Percentiles rank a stretch among this genome's conserved stretches.
These are phyloP conservation scores for Botrytis aclada DNA, from an alignment of 2,329 filamentous ascomycete genomes.

Conservation along the genomic window DNA sequence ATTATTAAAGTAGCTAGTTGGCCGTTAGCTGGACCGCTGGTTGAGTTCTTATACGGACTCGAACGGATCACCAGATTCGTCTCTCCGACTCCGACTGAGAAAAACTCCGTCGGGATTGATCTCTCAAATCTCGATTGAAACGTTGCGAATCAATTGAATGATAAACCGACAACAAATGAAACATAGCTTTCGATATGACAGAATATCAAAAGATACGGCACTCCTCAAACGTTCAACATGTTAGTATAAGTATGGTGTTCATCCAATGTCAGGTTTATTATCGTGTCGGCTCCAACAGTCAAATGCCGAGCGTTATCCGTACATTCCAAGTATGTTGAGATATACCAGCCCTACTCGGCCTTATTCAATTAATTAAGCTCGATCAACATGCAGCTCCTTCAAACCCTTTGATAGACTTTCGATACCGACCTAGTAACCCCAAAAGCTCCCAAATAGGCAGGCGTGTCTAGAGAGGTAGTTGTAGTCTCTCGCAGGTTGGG, in stretches of 20 bases:
- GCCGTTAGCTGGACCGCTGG: too few relatives aligned
- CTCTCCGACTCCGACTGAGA: background rate
- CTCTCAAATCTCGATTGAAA: background rate
- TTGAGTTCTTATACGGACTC: background rate
- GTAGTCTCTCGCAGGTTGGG: background rate
- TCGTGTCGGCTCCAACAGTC: background rate
- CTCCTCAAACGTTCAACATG: background rate
- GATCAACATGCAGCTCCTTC: background rate
- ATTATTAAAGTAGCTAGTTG: background rate
- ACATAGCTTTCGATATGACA: background rate
- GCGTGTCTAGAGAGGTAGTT: background rate
- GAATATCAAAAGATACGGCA: background rate
- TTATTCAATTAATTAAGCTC: background rate
- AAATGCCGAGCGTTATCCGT: background rate
- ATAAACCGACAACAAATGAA: background rate
- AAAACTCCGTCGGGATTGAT: background rate
- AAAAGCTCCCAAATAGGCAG: background rate
- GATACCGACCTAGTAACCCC: background rate
- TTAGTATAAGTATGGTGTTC: background rate
- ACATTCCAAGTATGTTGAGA: background rate
- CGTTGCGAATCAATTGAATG: background rate
- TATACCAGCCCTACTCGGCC: background rate
- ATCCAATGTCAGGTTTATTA: background rate
- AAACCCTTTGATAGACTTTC: background rate
- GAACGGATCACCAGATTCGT: background rate